phyloP scores from a whole-genome alignment of 306 rosid genomes.

The Casuarina equisetifolia region DNA sequence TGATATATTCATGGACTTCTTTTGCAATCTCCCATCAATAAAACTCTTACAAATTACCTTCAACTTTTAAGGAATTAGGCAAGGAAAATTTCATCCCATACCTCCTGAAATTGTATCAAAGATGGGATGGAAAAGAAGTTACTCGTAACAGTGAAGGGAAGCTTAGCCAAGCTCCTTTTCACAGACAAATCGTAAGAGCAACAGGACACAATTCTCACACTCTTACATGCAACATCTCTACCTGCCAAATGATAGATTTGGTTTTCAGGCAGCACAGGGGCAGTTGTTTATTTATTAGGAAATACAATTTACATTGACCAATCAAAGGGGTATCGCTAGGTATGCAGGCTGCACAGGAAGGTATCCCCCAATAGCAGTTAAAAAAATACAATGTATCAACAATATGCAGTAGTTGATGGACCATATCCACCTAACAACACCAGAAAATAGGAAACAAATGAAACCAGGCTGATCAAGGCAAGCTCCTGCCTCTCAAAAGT shows the following conservation, averaged over 20 bases:
- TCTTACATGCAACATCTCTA: background rate
- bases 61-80: background rate
- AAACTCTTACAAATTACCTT: background rate
- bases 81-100: background rate
- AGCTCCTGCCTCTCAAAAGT: background rate
- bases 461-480: background rate
- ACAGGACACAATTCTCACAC: background rate
- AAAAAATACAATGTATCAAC: background rate
- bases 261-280: background rate
- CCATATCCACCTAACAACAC: background rate
- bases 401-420: background rate
- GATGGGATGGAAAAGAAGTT: background rate
- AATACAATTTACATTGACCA: too few species aligned
- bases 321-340: background rate
- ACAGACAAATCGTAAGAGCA: background rate
- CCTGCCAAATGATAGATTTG: background rate
- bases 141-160: background rate
- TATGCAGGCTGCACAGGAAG: background rate
- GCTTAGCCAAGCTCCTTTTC: background rate
- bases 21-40: background rate
- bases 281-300: background rate
- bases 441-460: background rate
- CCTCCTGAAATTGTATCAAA: background rate
- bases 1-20: background rate
- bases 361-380: background rate